phyloP scores from a whole-genome alignment of 768 basidiomycete genomes.

The Lepiota venenata region DNA sequence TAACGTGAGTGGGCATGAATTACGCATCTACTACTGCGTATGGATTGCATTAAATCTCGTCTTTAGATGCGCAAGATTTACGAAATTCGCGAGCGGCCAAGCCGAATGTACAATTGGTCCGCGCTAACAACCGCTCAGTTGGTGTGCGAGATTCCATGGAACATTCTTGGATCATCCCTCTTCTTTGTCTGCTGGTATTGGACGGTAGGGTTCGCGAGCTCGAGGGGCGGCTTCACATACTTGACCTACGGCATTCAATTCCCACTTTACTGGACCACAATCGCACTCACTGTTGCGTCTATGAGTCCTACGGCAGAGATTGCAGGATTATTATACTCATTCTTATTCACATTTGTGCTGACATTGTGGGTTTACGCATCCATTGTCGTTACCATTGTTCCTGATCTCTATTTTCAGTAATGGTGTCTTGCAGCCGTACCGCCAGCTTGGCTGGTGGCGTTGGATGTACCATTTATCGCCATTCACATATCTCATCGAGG shows the following conservation, averaged over 20 bases:
- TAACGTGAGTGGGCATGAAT: slow-evolving; percentile 19
- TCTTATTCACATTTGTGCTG: slow-evolving; percentile 59
- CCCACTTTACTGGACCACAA: slow-evolving; percentile 62
- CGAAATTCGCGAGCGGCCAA: slow-evolving; percentile 65
- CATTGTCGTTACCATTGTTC: background rate
- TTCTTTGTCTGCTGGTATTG: slow-evolving; percentile 76
- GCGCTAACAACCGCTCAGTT: slow-evolving; percentile 55
- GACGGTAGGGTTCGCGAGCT: slow-evolving; percentile 58
- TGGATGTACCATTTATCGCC: slow-evolving; percentile 67
- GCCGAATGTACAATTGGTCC: slow-evolving; percentile 64
- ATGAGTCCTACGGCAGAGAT: slow-evolving; percentile 60
- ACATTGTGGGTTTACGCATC: slow-evolving; percentile 44
- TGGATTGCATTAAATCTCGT: no score
- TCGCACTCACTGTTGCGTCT: slow-evolving; percentile 58
- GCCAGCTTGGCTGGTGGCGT: slow-evolving; percentile 61
- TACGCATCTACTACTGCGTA: no score
- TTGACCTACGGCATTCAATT: slow-evolving; percentile 53
- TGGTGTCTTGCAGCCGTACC: slow-evolving; percentile 65
- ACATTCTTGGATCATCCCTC: slow-evolving; percentile 54
- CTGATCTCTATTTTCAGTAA: slow-evolving; percentile 32
- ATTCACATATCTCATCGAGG: slow-evolving; percentile 50
- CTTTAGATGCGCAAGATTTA: slow-evolving; percentile 52
- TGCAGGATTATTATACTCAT: slow-evolving; percentile 53
- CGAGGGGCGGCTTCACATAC: slow-evolving; percentile 57
- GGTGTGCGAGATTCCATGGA: slow-evolving; percentile 61